Evolutionary conservation across 345 rosid species (phyloP).

Genomic region (Camelina sativa): DNA sequence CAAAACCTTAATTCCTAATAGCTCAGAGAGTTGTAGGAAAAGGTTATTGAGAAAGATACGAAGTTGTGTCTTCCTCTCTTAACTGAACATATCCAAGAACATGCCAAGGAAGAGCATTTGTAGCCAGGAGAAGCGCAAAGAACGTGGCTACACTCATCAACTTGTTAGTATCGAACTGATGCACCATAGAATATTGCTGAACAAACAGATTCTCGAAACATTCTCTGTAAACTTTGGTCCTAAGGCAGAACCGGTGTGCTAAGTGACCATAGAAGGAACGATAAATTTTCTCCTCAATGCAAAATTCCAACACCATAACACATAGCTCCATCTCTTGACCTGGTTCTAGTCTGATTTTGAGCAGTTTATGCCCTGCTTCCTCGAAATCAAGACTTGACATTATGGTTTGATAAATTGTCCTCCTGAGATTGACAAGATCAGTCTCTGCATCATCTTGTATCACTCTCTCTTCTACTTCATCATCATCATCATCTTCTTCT

Average conservation of each 20-base stretch:
- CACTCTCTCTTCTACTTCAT: slow-evolving; percentile 51
- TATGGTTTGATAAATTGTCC: slow-evolving; percentile 76
- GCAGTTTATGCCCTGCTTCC: slow-evolving; percentile 85
- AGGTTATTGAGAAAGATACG: slow-evolving; percentile 75
- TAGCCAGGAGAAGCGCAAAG: slow-evolving; percentile 72
- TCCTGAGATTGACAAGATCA: slow-evolving; percentile 76
- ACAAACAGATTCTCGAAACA: slow-evolving; percentile 77
- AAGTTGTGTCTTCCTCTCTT: slow-evolving; percentile 75
- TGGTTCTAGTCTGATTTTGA: slow-evolving; percentile 76
- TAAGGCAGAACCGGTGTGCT: slow-evolving; percentile 61
- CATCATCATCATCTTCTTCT: slow-evolving; percentile 40
- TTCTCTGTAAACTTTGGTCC: slow-evolving; percentile 64
- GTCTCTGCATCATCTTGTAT: slow-evolving; percentile 80
- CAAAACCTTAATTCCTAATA: slow-evolving; percentile 58
- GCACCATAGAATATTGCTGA: slow-evolving; percentile 72
- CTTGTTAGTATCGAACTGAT: slow-evolving; percentile 69
- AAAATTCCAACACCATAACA: slow-evolving; percentile 30
- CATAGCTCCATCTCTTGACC: slow-evolving; percentile 63
- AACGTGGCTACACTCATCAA: slow-evolving; percentile 67
- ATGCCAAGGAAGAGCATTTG: slow-evolving; percentile 73
- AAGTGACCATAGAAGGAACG: slow-evolving; percentile 28
- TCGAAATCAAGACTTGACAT: slow-evolving; percentile 89
- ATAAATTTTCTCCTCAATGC: slow-evolving; percentile 32
- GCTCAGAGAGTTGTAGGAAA: slow-evolving; percentile 71
- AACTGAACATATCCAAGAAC: slow-evolving; percentile 60